phyloP scores from a whole-genome alignment of 257 asterid genomes.

The Solanum bukasovii region DNA sequence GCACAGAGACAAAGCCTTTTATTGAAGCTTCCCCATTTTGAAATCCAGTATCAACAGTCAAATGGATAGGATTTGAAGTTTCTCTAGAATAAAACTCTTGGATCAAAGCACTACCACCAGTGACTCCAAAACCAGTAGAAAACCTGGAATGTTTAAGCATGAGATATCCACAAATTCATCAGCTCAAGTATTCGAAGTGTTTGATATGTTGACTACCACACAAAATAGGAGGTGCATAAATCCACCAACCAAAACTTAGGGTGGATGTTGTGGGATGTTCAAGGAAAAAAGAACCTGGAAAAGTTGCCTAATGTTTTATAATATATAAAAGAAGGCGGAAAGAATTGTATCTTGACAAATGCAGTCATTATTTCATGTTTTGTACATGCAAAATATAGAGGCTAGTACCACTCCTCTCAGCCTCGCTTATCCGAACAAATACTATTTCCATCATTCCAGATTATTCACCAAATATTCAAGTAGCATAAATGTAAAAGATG shows the following conservation, averaged over 20 bases:
- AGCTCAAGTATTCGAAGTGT: background rate
- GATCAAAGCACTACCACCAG: constrained; percentile 72
- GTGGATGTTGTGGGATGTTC: background rate
- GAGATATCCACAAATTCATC: background rate
- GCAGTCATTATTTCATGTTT: background rate
- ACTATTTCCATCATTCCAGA: background rate
- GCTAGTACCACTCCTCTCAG: background rate
- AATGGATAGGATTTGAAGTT: constrained; percentile 64
- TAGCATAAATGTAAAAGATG: background rate
- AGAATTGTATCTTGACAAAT: background rate
- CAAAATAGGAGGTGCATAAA: background rate
- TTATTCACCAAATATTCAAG: background rate
- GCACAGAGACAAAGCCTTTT: constrained; percentile 43
- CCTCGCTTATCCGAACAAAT: background rate
- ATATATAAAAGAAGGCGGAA: background rate
- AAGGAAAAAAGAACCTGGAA: background rate
- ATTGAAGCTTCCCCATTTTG: constrained; percentile 41
- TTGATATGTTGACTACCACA: background rate
- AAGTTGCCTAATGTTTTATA: background rate
- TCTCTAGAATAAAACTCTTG: constrained; percentile 74
- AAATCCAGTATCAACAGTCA: constrained; percentile 74
- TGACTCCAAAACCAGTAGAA: constrained; percentile 74
- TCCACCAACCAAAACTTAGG: background rate
- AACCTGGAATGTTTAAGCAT: constrained; percentile 35
- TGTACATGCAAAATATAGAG: background rate